Evolutionary conservation across 148 eudicot genomes (phyloP).

Genomic region (Nepenthes mirabilis): DNA sequence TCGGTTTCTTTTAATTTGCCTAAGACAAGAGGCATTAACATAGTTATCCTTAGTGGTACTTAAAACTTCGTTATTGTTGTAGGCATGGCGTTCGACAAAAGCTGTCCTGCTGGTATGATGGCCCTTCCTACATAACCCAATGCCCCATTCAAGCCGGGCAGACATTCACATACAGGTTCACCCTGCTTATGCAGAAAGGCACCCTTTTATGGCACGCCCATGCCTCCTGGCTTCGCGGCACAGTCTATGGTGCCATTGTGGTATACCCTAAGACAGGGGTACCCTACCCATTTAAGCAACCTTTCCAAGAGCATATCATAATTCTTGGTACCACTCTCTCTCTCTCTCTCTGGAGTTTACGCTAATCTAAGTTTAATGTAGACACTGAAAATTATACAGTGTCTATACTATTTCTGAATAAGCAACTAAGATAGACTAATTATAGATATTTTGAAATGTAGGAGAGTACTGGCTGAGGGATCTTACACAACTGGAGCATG

Average conservation of each 20-base stretch:
- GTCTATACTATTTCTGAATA: too few species aligned
- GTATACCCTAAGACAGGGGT: conserved; percentile 43
- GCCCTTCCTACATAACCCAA: conserved; percentile 45
- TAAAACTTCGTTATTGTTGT: neutral
- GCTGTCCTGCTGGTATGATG: conserved; percentile 48
- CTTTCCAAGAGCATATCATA: conserved; percentile 44
- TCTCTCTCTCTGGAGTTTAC: too few species aligned
- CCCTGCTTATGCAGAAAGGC: conserved; percentile 45
- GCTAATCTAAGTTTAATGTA: too few species aligned
- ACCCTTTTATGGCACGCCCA: conserved; percentile 71
- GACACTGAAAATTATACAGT: too few species aligned
- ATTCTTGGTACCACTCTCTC: conserved; percentile 25
- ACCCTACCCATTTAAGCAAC: conserved; percentile 43
- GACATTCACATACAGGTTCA: conserved; percentile 41
- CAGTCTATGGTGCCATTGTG: conserved; percentile 61
- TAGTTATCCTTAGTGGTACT: too few species aligned
- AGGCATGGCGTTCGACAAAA: conserved; percentile 58
- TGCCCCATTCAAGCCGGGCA: conserved; percentile 53
- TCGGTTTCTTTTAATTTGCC: too few species aligned
- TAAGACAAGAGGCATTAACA: too few species aligned
- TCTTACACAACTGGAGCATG: too few species aligned
- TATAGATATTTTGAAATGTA: too few species aligned
- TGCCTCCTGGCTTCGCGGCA: conserved; percentile 60
- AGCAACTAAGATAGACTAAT: too few species aligned
- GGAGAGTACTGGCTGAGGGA: too few species aligned